Base-by-base conservation (phyloP, 257 asterid species). In the Coffea canephora region DNA sequence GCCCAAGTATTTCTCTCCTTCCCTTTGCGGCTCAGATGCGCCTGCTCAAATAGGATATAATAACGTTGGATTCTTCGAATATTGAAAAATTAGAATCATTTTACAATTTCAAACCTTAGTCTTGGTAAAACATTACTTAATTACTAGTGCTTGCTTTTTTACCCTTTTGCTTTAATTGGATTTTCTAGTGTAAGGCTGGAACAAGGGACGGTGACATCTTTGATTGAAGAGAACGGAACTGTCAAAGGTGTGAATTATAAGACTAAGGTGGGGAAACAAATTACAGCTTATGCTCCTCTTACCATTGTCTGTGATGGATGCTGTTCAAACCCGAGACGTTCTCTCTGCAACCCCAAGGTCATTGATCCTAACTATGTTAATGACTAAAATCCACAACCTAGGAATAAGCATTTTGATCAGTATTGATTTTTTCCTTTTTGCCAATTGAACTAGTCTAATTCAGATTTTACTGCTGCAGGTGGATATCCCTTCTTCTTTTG, bases 261-360 rank as follows among this genome's bases (percentile, higher is more conserved):
- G 82, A 82, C 79, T 46, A 82, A 78, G 48, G 79, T 67, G 14
- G 85, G 82, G 3, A 74, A 82, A 57, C 73, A 23, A 45, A 46
- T 82, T 3, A 77, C 77, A 23, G 68, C 66, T 45, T 27, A 68
- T 14, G 82, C 85, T 25, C 80, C 85, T 69, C 84, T 81, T 1
- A 81, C 84, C 0, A 74, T 81, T 70, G 84, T 82, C 23, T 82
- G 85, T 68, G 85, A 82, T 78, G 85, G 85, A 43, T 77, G 82
- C 67, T 82, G 82, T 61, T 78, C 85, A 1, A 82, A 82, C 21
- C 73, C 78, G 12, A 67, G 85, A 69, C 82, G 85, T n/a, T 82
- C 85, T 54, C 82, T 78, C 25, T 52, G 74, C 74, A 73, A 66
- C 39, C 57, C 77, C 55, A 82, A 81, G 78, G 84, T 81, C 2